Percentiles rank a stretch among this genome's conserved stretches.
Evolutionary conservation across 192 early-diverging fungal species (phyloP).

Genomic region (Coemansia sp.): DNA sequence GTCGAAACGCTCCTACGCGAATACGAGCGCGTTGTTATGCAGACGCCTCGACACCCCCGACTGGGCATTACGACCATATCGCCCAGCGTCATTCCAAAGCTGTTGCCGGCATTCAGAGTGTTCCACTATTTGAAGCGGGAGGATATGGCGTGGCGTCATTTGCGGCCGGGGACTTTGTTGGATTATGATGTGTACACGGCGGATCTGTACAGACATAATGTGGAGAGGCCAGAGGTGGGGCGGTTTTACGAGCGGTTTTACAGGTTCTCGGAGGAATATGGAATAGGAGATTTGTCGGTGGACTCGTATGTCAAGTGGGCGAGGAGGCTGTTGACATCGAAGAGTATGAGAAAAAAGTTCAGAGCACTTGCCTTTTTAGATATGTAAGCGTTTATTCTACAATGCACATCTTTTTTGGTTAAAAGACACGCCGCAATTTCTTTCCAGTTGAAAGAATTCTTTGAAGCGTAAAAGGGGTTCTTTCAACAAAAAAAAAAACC

Average conservation of each 20-base stretch:
- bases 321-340: constrained; percentile 21
- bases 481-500: not conserved
- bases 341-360: constrained; percentile 31
- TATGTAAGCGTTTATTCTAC: not conserved
- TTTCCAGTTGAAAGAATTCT: too few relatives aligned
- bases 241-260: constrained; percentile 33
- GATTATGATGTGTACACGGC: constrained; percentile 54
- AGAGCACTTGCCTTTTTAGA: constrained; percentile 29
- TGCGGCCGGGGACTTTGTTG: constrained; percentile 32
- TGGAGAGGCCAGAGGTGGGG: not conserved
- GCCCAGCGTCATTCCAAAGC: constrained; percentile 66
- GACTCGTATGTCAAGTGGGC: constrained; percentile 47
- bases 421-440: constrained; percentile 2
- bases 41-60: constrained; percentile 7
- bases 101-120: constrained; percentile 62
- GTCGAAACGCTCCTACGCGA: constrained; percentile 33
- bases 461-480: not conserved
- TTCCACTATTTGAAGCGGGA: constrained; percentile 45
- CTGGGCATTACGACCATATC: constrained; percentile 53
- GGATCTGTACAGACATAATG: constrained; percentile 31
- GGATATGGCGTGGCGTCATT: not conserved
- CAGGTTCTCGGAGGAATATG: constrained; percentile 26
- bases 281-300: constrained; percentile 27
- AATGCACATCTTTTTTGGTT: not conserved
- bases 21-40: constrained; percentile 34